These are phyloP conservation scores for Ophiostoma triangulosporum DNA, from an alignment of 2,329 filamentous ascomycete genomes.

Conservation along the genomic window DNA sequence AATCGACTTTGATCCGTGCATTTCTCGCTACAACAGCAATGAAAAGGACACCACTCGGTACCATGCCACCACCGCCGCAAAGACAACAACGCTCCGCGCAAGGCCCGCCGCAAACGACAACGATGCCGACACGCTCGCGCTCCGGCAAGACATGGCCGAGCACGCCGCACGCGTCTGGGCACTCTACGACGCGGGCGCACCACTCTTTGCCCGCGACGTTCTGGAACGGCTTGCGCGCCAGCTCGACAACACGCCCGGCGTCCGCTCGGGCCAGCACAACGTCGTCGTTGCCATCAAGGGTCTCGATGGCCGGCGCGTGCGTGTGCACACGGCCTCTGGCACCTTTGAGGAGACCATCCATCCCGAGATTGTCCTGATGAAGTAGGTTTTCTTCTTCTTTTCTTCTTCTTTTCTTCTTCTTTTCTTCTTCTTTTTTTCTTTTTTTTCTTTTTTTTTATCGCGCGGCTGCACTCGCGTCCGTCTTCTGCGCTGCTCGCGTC, in stretches of 20 bases:
- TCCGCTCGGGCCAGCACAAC: conserved; percentile 9
- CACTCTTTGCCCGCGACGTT: conserved; percentile 12
- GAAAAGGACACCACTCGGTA: not conserved
- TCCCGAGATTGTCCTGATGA: conserved; percentile 13
- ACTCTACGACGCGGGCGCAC: conserved; percentile 11
- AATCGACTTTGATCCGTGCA: not conserved
- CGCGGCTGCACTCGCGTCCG: too few species aligned
- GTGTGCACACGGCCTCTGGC: conserved; percentile 6
- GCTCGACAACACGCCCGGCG: conserved; percentile 7
- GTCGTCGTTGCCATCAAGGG: conserved; percentile 2
- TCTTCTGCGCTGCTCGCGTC: too few species aligned
- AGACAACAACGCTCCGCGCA: not conserved
- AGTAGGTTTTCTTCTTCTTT: conserved; percentile 2
- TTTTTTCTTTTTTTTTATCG: too few species aligned
- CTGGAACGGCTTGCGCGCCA: conserved; percentile 9
- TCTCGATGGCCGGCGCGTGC: conserved; percentile 10
- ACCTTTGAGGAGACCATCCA: conserved; percentile 4
- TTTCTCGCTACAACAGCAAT: not conserved
- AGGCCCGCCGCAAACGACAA: not conserved
- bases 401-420: too few species aligned
- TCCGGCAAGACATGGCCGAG: conserved; percentile 6
- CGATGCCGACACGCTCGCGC: not conserved
- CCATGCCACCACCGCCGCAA: not conserved
- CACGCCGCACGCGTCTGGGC: conserved; percentile 5
- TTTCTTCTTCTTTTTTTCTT: too few species aligned